Percentiles rank a stretch among this genome's conserved stretches.
Conservation (phyloP, 2,329 filamentous ascomycete genomes). For the Juglanconis sp. region DNA sequence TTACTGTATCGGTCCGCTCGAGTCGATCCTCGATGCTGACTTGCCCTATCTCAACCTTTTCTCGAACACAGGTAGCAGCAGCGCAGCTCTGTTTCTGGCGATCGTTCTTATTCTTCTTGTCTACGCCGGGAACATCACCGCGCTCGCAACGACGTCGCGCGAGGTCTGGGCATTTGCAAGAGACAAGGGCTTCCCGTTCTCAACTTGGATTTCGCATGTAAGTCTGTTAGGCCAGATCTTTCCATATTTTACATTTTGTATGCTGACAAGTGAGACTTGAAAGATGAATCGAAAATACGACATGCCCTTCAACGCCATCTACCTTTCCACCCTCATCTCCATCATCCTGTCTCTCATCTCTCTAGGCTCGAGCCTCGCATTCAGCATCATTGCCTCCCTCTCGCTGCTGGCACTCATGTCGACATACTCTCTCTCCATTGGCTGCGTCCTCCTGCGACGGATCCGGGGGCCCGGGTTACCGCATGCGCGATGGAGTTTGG, state of each 20-base stretch:
- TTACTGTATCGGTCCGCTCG: slow-evolving; percentile 8
- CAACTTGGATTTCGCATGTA: slow-evolving; percentile 12
- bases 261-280: background rate
- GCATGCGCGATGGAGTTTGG: slow-evolving; percentile 34
- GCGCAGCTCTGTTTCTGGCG: slow-evolving; percentile 11
- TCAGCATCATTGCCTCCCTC: slow-evolving; percentile 33
- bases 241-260: rapidly evolving
- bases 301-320: slow-evolving; percentile 31
- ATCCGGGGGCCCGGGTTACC: slow-evolving; percentile 31
- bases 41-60: slow-evolving; percentile 15
- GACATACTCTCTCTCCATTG: slow-evolving; percentile 32
- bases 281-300: slow-evolving; percentile 19
- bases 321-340: slow-evolving; percentile 26
- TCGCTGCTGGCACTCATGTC: slow-evolving; percentile 29
- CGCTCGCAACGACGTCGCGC: slow-evolving; percentile 14
- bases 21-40: slow-evolving; percentile 12
- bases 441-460: slow-evolving; percentile 32
- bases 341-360: slow-evolving; percentile 31
- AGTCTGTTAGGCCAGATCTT: background rate
- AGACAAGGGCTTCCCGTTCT: slow-evolving; percentile 13
- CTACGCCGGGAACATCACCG: slow-evolving; percentile 12
- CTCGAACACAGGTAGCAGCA: slow-evolving; percentile 5
- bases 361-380: slow-evolving; percentile 31
- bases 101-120: slow-evolving; percentile 9
- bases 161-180: slow-evolving; percentile 16